Conservation (phyloP, 305 asterid genomes). For the Fraxinus velutina region DNA sequence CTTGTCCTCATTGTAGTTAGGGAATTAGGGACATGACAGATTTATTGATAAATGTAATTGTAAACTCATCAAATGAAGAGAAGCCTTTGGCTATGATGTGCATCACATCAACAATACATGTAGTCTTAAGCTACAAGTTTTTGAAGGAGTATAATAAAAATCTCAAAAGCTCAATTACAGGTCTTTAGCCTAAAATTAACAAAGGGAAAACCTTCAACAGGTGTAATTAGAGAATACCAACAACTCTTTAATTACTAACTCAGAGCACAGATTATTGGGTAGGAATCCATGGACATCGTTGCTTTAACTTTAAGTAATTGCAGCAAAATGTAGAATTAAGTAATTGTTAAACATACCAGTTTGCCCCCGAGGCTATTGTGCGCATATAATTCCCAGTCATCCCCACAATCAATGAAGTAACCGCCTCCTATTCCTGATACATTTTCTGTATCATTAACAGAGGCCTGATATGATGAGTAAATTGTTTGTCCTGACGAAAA, state of each 20-base stretch:
- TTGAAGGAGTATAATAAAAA: not conserved
- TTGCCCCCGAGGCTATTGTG: conserved; percentile 76
- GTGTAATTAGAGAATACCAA: not conserved
- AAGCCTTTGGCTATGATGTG: not conserved
- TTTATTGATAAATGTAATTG: not conserved
- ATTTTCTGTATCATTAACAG: conserved; percentile 47
- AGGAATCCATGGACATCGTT: not conserved
- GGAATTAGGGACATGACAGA: not conserved
- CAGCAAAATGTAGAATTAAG: not conserved
- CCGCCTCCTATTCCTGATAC: conserved; percentile 48
- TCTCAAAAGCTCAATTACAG: not conserved
- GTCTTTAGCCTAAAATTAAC: not conserved
- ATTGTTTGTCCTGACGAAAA: conserved; percentile 71
- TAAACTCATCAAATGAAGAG: not conserved
- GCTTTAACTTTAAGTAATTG: not conserved
- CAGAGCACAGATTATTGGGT: not conserved
- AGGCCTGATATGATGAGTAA: conserved; percentile 85
- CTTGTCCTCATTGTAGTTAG: not conserved
- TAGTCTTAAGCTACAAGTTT: not conserved
- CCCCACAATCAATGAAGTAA: conserved; percentile 82
- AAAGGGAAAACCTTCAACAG: not conserved
- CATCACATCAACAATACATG: not conserved
- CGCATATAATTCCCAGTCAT: conserved; percentile 77
- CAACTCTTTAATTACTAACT: not conserved
- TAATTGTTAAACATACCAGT: conserved; percentile 43